Evolutionary conservation across 257 asterid species (phyloP), one percentile per base, ranked within the genome.

Genomic region (Nicotiana obtusifolia): DNA sequence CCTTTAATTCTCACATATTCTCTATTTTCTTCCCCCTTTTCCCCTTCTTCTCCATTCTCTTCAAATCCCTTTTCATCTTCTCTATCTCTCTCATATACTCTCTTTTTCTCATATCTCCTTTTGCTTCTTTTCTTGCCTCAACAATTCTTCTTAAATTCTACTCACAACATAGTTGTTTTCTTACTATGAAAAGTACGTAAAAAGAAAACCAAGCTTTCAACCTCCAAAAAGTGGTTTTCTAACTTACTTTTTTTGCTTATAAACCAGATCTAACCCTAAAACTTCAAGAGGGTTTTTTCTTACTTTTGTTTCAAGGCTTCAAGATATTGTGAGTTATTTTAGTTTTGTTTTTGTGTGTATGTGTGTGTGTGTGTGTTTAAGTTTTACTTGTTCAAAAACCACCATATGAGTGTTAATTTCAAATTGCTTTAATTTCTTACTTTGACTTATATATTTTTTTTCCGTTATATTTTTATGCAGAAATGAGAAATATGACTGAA

Each of bases 131-230:
- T 19, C 73, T 69, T 68, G 47, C 37, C 82, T 67, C 79, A 78
- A 56, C 75, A 80, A 85, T 86, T 90, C 89, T 83, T 81, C 88
- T 86, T 86, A 87, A 93, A 95, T 95, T 93, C 95, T 81, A 83
- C 82, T 91, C 98, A 91, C 97, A 90, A 88, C 96, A 92, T 10
- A 71, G 19, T 11, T 71, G 31, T 41, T 3, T 41, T 33, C 8
- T 4, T n/a, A 3, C 6, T 65, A 14, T 24, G 41, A 65, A 65
- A 30, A 5, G 3, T 15, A 31, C 6, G 5, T 30, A 20, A 78
- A 44, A 78, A 41, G 41, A 7, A 35, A 35, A 19, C 44, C 31
- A 16, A 11, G 9, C 5, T 67, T 67, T 33, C 76, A 28, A 19
- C 33, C 33, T 22, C 59, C 62, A 22, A 61, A 10, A 75, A 59